phyloP scores from a whole-genome alignment of 2,329 filamentous ascomycete genomes.

The Immersiporthe knoxdaviesiana region DNA sequence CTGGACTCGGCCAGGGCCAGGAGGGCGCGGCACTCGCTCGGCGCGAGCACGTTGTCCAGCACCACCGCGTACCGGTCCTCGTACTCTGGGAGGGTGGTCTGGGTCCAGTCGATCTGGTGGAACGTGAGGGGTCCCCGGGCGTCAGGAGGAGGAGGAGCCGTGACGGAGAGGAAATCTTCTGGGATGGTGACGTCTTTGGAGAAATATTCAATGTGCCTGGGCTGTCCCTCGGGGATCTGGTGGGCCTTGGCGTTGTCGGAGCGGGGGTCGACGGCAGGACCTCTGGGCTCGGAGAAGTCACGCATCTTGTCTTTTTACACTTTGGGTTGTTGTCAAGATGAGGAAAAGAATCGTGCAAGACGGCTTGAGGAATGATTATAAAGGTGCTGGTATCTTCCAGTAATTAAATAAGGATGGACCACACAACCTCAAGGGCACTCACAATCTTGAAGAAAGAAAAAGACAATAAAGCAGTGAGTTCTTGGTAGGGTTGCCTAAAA shows the following conservation, averaged over 20 bases:
- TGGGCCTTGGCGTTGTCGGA: conserved; percentile 19
- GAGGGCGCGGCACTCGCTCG: conserved; percentile 65
- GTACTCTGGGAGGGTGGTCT: conserved; percentile 56
- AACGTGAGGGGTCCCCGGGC: conserved; percentile 47
- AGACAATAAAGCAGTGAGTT: neutral
- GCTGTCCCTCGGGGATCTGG: conserved; percentile 23
- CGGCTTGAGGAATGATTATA: too few relatives aligned
- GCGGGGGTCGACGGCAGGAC: conserved; percentile 14
- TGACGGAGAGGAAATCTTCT: conserved; percentile 50
- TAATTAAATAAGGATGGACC: too few relatives aligned
- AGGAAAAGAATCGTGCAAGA: too few relatives aligned
- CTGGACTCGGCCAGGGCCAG: conserved; percentile 54
- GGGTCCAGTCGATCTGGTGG: conserved; percentile 56
- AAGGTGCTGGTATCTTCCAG: too few relatives aligned
- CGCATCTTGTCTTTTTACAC: conserved; percentile 12
- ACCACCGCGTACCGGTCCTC: conserved; percentile 60
- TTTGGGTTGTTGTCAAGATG: too few relatives aligned
- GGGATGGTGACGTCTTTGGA: conserved; percentile 47
- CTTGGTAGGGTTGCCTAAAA: neutral
- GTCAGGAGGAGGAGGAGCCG: conserved; percentile 44
- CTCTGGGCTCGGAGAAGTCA: conserved; percentile 8
- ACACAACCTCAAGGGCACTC: neutral
- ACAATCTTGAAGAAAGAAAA: neutral
- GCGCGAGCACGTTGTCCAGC: conserved; percentile 65
- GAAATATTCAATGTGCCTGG: conserved; percentile 31